Base-by-base conservation (phyloP, 2,329 filamentous ascomycete genomes). In the Fusarium fracticaudum region DNA sequence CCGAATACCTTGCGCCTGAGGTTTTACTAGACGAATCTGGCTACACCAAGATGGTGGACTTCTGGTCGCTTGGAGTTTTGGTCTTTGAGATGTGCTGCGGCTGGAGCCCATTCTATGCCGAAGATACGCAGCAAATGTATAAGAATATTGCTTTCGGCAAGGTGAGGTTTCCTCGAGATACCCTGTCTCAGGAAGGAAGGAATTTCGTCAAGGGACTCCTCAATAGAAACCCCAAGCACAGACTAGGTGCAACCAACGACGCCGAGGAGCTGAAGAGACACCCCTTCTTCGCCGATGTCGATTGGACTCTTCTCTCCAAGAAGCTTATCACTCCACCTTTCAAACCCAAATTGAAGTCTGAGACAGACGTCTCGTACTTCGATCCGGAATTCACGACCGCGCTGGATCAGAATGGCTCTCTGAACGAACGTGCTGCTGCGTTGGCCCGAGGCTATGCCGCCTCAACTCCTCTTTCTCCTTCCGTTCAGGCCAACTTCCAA, bases 61-160 rank as follows among this genome's bases (percentile, higher is more conserved):
- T 98, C 83, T 99, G 96, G 96, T 99, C 96, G 4, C 88, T 99
- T 18, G 96, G 96, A 65, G 96, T 99, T 54, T 87, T 99, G 62
- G 96, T 99, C 3, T 99, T 99, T 79, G 96, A 99, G 83, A 99
- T 99, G 96, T 99, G 96, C 86, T 99, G 96, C 79, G 96, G 96
- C 40, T 99, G 96, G 96, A 98, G 95, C 79, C 96, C 96, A 0
- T 99, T 99, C 85, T 99, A 98, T 78, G 96, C 96, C 64, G 96
- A 99, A 80, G 96, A 99, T 80, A 99, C 96, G 1, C 96, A 99
- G 84, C 96, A 99, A 83, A 99, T 99, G 96, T 99, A 99, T 87
- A 99, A 99, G 87, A 99, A 99, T 85, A 99, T 99, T 81, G 96
- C 96, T 0, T 99, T 99, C 80, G 96, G 96, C 81, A 99, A 99